These are phyloP conservation scores for Spergularia bocconei DNA, from an alignment of 148 eudicot species.

Conservation along the genomic window DNA sequence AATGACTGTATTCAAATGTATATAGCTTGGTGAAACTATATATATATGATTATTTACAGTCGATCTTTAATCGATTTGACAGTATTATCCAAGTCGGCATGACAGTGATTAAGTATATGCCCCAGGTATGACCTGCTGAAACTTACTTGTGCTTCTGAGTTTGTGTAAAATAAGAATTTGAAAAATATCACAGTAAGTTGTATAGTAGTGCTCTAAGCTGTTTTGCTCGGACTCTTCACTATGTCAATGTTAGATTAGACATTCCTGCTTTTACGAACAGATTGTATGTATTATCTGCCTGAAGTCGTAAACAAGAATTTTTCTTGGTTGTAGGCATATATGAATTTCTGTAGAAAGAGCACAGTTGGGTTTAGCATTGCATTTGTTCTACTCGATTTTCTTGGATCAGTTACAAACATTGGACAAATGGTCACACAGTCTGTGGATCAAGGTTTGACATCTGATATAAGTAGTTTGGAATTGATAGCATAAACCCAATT, in stretches of 20 bases:
- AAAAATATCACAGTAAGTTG: too few species aligned
- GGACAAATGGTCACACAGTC: slow-evolving; percentile 57
- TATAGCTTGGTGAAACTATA: background rate
- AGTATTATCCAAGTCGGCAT: slow-evolving; percentile 65
- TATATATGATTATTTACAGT: background rate
- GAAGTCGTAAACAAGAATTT: too few species aligned
- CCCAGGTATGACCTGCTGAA: slow-evolving; percentile 42
- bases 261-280: background rate
- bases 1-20: background rate
- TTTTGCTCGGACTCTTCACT: background rate
- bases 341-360: slow-evolving; percentile 59
- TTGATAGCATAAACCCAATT: too few species aligned
- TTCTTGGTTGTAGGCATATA: slow-evolving; percentile 32
- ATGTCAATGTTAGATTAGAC: background rate
- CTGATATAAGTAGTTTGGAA: too few species aligned
- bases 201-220: too few species aligned
- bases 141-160: background rate
- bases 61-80: slow-evolving; percentile 21
- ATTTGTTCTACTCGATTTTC: slow-evolving; percentile 51
- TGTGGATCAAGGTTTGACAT: slow-evolving; percentile 50
- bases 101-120: slow-evolving; percentile 70
- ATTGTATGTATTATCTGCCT: background rate
- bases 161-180: background rate
- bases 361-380: slow-evolving; percentile 67
- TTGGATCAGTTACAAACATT: slow-evolving; percentile 49